A percentile compares a stretch with the other conserved stretches of the same genome.
Evolutionary conservation across 106 monocot genomes (phyloP).

Genomic region (Alisma plantagoaquatica): DNA sequence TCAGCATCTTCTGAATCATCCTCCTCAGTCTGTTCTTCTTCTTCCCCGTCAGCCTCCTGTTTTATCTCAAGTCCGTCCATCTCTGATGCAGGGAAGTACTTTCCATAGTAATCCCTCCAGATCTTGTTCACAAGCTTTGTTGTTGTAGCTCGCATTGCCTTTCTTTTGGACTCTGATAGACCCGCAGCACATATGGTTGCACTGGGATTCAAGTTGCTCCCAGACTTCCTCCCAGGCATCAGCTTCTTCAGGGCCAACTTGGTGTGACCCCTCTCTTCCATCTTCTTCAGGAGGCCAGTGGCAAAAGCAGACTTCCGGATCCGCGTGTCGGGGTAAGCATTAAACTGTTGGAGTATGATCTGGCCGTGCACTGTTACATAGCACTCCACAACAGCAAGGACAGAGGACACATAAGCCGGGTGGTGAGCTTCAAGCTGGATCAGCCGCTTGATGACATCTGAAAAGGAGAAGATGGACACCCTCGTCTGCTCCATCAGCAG

Average conservation of each 20-base stretch:
- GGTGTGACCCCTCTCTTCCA: slow-evolving; percentile 74
- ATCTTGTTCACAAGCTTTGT: slow-evolving; percentile 79
- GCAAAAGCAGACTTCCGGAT: slow-evolving; percentile 74
- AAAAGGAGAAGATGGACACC: slow-evolving; percentile 85
- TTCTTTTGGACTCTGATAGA: slow-evolving; percentile 51
- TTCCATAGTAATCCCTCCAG: slow-evolving; percentile 79
- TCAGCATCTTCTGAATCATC: slow-evolving; percentile 46
- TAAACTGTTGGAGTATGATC: slow-evolving; percentile 95
- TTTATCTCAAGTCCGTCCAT: slow-evolving; percentile 27
- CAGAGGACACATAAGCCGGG: slow-evolving; percentile 76
- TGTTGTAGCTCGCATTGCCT: slow-evolving; percentile 92
- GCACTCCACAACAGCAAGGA: slow-evolving; percentile 54
- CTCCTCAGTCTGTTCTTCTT: slow-evolving; percentile 74
- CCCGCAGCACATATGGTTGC: slow-evolving; percentile 57
- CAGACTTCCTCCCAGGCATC: slow-evolving; percentile 37
- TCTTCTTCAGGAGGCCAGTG: slow-evolving; percentile 57
- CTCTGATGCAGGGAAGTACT: slow-evolving; percentile 46
- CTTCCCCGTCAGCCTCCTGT: slow-evolving; percentile 41
- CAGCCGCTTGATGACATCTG: slow-evolving; percentile 74
- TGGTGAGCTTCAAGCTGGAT: slow-evolving; percentile 53
- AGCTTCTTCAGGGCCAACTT: slow-evolving; percentile 84
- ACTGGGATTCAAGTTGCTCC: slow-evolving; percentile 78
- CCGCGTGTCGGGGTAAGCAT: slow-evolving; percentile 77
- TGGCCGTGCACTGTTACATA: slow-evolving; percentile 95
- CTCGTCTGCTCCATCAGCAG: slow-evolving; percentile 87